Base-by-base conservation (phyloP, 2,329 filamentous ascomycete species). In the Trichoderma koningiopsis region DNA sequence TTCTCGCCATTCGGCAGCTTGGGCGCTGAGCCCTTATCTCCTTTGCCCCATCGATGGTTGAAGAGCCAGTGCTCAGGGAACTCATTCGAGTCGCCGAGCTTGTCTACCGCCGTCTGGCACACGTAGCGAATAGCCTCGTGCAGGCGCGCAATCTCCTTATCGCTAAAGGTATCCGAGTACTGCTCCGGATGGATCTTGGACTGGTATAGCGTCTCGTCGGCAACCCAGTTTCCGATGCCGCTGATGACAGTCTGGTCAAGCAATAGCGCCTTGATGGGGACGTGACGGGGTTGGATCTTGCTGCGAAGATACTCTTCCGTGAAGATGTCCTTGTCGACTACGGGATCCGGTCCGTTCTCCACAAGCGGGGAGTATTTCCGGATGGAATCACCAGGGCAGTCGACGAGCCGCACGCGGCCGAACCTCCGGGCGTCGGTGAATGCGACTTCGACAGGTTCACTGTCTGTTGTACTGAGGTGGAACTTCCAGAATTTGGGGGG, bases 221-320 rank as follows among this genome's bases (percentile, higher is more conserved):
- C 94, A 66, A 99, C 95, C 95, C 95, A 99, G 77, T 98, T 98
- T 0, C 96, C 96, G 71, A 99, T 92, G 8, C 96, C 96, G 75
- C 92, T 96, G 71, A 98, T 92, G 77, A 92, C 92, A 22, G 89
- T 86, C 79, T 99, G 96, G 77, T 98, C 93, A 4, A 98, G 85
- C 14, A 99, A 83, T 24, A 97, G 84, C 0, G 94, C 92, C 78
- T 98, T 98, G 72, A 98, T 87, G 0, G 95, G 94, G 0, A 97
- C 92, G 74, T 88, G 92, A 67, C 95, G 94, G 69, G 86, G 88
- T 61, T 81, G 84, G 82, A 97, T 84, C 78, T 93, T 92, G 68
- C 84, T 79, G n/a, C 79, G 81, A 22, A 99, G 80, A 86, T 92
- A 98, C 0, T 88, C 86, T 67, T 91, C 86, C 0, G 93, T 96